Evolutionary conservation across 768 basidiomycete genomes (phyloP), one percentile per base, ranked within the genome.

Genomic region (Hydnum rufescens): DNA sequence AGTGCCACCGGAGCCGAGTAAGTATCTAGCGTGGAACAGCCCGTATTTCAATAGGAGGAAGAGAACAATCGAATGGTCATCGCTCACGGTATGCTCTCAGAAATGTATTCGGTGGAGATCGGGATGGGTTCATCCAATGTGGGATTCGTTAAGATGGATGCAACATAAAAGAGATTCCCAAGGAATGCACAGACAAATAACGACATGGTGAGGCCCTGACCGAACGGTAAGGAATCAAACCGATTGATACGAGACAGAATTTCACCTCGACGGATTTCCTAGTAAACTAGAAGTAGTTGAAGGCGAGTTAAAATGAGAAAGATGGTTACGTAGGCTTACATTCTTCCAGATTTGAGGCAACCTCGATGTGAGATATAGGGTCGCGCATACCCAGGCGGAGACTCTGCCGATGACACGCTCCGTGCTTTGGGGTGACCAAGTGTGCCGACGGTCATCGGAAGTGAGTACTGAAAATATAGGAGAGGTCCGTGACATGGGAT

Each of bases 261-360:
- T n/a, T n/a, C 29, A 42, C 49, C 23, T 28, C 47, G 51, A 34
- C 4, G 54, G 32, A 8, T 25, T 55, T 50, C 53, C 8, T 4
- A 34, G n/a, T 25, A 42, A 53, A n/a, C n/a, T n/a, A n/a, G n/a
- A n/a, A n/a, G n/a, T n/a, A n/a, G n/a, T n/a, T n/a, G n/a, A n/a
- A n/a, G n/a, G n/a, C n/a, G 8, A 43, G 0, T 19, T 3, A 47
- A 8, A 16, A 32, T 30, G 48, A 29, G 30, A 29, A 6, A 46
- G 32, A 32, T 8, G 19, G 19, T 39, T n/a, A n/a, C n/a, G n/a
- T 25, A 16, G 25, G 77, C 88, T 63, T 64, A 95, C 92, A 61
- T 96, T 96, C 66, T 92, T 93, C 95, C 95, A 97, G 57, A 99
- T 95, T 64, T 99, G 95, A 22, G 95, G 95, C 60, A 99, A 66